Percentiles rank a stretch among this genome's conserved stretches.
Evolutionary conservation across 2,329 filamentous ascomycete species (phyloP).

Genomic region (Aspergillus ruber): DNA sequence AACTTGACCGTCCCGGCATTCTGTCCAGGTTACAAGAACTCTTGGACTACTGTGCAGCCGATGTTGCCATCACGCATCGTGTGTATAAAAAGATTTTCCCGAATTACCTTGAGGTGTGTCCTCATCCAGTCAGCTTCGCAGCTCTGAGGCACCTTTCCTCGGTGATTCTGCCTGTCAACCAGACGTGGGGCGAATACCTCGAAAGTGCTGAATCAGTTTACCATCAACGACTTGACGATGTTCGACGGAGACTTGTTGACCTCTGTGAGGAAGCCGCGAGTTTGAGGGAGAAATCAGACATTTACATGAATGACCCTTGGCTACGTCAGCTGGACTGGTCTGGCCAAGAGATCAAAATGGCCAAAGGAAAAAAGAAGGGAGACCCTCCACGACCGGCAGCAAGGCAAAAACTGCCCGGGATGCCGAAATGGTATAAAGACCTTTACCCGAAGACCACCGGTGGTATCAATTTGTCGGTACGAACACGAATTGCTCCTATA

Average conservation of each 20-base stretch:
- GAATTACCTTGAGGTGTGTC: constrained; percentile 80
- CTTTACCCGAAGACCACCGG: constrained; percentile 65
- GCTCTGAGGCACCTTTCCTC: constrained; percentile 88
- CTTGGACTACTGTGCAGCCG: constrained; percentile 88
- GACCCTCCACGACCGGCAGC: constrained; percentile 71
- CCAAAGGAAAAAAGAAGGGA: constrained; percentile 80
- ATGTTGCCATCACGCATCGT: constrained; percentile 85
- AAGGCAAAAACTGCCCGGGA: constrained; percentile 87
- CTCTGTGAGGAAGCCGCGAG: constrained; percentile 72
- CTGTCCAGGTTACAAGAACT: constrained; percentile 69
- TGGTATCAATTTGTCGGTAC: constrained; percentile 69
- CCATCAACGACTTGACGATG: constrained; percentile 65
- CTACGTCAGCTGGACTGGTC: constrained; percentile 91
- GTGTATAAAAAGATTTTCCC: constrained; percentile 94
- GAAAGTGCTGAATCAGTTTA: constrained; percentile 80
- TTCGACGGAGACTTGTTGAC: constrained; percentile 65
- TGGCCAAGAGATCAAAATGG: constrained; percentile 84
- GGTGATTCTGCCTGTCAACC: constrained; percentile 84
- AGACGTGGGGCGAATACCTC: constrained; percentile 81
- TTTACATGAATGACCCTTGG: constrained; percentile 81
- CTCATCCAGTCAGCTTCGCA: constrained; percentile 94
- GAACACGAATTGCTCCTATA: constrained; percentile 80
- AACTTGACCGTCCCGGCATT: constrained; percentile 67
- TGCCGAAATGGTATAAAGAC: constrained; percentile 94
- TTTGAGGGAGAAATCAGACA: constrained; percentile 60